A percentile compares a stretch with the other conserved stretches of the same genome.
Conservation (phyloP, 768 basidiomycete species). For the Psilocybe cubensis region DNA sequence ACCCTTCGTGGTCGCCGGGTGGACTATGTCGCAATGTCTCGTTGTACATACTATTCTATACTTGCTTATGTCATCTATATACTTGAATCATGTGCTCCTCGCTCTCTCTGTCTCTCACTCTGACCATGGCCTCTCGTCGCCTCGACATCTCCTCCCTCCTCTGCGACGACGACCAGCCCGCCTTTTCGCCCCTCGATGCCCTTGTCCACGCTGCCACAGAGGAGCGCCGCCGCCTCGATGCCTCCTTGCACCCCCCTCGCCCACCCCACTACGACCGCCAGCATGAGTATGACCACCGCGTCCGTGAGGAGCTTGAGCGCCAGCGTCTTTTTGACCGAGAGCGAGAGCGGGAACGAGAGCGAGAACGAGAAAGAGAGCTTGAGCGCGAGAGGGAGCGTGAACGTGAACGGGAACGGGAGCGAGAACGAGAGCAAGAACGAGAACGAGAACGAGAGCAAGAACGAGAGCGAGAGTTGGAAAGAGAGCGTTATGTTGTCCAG, state of each 20-base stretch:
- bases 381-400: slow-evolving; percentile 2
- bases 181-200: slow-evolving; percentile 53
- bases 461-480: too few relatives aligned
- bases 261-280: slow-evolving; percentile 4
- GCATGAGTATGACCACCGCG: slow-evolving; percentile 14
- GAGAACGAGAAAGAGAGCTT: slow-evolving; percentile 11
- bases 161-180: slow-evolving; percentile 50
- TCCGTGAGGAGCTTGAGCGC: slow-evolving; percentile 15
- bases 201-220: slow-evolving; percentile 74
- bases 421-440: slow-evolving; percentile 9
- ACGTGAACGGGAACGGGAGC: slow-evolving; percentile 5
- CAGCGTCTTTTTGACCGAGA: slow-evolving; percentile 23
- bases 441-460: slow-evolving; percentile 12
- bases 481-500: slow-evolving; percentile 11
- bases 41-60: slow-evolving; percentile 65
- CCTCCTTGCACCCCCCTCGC: slow-evolving; percentile 10
- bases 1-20: slow-evolving; percentile 70
- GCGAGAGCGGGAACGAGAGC: slow-evolving; percentile 3
- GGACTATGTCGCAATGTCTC: slow-evolving; percentile 87
- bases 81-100: slow-evolving; percentile 22
- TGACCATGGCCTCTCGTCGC: slow-evolving; percentile 57
- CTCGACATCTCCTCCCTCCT: slow-evolving; percentile 80
- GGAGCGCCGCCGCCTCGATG: slow-evolving; percentile 58
- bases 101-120: slow-evolving; percentile 24
- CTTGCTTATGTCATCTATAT: slow-evolving; percentile 9